Conservation (phyloP, 768 basidiomycete species). For the Mrakia blollopis region DNA sequence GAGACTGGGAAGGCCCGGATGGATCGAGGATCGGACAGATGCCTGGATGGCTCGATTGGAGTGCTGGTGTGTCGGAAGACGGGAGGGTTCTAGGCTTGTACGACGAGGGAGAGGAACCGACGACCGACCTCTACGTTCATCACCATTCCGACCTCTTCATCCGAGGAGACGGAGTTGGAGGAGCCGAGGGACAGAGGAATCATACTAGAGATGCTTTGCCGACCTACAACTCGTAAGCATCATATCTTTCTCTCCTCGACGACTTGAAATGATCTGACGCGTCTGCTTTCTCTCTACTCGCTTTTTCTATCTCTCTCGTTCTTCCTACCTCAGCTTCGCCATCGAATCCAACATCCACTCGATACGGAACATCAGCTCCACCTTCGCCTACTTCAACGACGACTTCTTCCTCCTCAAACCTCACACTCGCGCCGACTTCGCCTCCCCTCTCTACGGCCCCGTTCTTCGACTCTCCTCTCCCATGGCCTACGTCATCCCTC, state of each 20-base stretch:
- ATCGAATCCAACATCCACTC: slow-evolving; percentile 26
- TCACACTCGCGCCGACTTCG: slow-evolving; percentile 24
- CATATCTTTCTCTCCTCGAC: neutral
- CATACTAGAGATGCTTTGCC: neutral
- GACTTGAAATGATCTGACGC: neutral
- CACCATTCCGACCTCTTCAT: slow-evolving; percentile 25
- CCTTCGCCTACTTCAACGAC: slow-evolving; percentile 26
- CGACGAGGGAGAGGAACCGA: neutral
- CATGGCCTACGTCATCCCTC: slow-evolving; percentile 3
- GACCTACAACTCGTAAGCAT: slow-evolving; percentile 20
- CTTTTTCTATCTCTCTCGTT: neutral
- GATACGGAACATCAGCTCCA: neutral
- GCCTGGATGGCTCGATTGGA: slow-evolving; percentile 31
- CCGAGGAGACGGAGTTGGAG: slow-evolving; percentile 2
- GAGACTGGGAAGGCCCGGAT: slow-evolving; percentile 22
- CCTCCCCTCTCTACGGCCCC: slow-evolving; percentile 16
- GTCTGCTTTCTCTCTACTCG: neutral
- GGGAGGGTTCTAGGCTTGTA: neutral
- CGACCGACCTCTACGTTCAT: neutral
- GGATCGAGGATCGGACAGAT: slow-evolving; percentile 19
- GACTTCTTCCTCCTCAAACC: slow-evolving; percentile 29
- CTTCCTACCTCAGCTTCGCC: slow-evolving; percentile 19
- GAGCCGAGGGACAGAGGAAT: neutral
- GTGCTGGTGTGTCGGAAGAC: neutral
- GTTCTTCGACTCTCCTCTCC: slow-evolving; percentile 2